phyloP scores from a whole-genome alignment of 2,329 filamentous ascomycete genomes.

The Ceratocystis huliohia region DNA sequence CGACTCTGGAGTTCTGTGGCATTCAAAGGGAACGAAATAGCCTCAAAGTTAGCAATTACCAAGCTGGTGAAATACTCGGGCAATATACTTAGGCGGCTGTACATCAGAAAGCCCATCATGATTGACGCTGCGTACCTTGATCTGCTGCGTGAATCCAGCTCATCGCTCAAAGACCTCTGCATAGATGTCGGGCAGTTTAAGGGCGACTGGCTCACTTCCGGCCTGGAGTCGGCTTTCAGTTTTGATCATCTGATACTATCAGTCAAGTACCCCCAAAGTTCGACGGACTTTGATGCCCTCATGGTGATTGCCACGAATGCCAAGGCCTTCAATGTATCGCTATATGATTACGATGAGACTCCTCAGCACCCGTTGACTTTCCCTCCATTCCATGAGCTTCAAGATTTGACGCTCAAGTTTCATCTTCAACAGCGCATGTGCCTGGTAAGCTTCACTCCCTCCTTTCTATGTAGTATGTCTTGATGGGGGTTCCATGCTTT shows the following conservation, averaged over 20 bases:
- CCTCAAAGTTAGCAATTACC: background rate
- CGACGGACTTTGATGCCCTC: background rate
- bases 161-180: background rate
- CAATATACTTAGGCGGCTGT: background rate
- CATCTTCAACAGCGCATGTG: background rate
- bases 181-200: background rate
- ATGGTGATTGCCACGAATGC: background rate
- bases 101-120: background rate
- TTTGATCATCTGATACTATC: background rate
- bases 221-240: background rate
- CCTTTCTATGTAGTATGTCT: background rate
- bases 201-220: no score
- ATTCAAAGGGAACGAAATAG: background rate
- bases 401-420: background rate
- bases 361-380: background rate
- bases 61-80: background rate
- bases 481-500: background rate
- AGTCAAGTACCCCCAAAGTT: no score
- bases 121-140: background rate
- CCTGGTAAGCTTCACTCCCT: background rate
- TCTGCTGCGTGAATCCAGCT: background rate
- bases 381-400: background rate
- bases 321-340: background rate
- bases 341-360: background rate
- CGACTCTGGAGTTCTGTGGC: constrained; percentile 4